Conservation (phyloP, 306 rosid genomes). For the Sindora glabra region DNA sequence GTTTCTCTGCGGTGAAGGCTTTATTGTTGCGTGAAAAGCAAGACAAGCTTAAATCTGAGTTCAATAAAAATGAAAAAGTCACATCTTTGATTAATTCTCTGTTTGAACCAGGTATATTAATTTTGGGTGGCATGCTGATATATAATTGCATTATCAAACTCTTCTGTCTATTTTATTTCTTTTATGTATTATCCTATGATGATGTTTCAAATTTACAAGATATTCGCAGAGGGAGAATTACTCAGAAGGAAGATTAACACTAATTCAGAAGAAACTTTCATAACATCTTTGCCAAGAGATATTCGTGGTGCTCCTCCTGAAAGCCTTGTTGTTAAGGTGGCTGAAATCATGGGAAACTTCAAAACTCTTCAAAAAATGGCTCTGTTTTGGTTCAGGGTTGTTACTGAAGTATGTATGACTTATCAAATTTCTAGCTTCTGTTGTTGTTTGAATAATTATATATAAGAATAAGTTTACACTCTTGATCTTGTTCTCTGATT, state of each 20-base stretch:
- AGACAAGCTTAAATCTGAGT: constrained; percentile 53
- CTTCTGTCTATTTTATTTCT: background rate
- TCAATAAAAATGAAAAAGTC: constrained; percentile 55
- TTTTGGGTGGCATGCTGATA: constrained; percentile 23
- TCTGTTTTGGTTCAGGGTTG: constrained; percentile 81
- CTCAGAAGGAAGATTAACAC: constrained; percentile 59
- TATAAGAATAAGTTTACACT: constrained; percentile 2
- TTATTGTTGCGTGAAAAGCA: constrained; percentile 83
- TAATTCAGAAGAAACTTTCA: constrained; percentile 34
- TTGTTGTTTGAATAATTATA: background rate
- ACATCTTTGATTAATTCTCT: constrained; percentile 51
- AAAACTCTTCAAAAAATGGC: constrained; percentile 61
- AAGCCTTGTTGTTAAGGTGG: constrained; percentile 81
- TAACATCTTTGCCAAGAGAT: constrained; percentile 65
- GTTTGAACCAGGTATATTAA: constrained; percentile 77
- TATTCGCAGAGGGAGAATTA: constrained; percentile 83
- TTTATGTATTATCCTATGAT: constrained; percentile 28
- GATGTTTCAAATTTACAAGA: constrained; percentile 90
- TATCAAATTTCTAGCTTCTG: constrained; percentile 18
- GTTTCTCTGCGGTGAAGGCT: constrained; percentile 75
- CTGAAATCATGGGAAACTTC: constrained; percentile 86
- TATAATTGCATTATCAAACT: background rate
- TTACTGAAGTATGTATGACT: constrained; percentile 64
- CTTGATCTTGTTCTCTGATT: no score
- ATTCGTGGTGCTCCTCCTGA: constrained; percentile 94